These are phyloP conservation scores for Penicillium sp. DNA, from an alignment of 2,329 filamentous ascomycete species.

Conservation along the genomic window DNA sequence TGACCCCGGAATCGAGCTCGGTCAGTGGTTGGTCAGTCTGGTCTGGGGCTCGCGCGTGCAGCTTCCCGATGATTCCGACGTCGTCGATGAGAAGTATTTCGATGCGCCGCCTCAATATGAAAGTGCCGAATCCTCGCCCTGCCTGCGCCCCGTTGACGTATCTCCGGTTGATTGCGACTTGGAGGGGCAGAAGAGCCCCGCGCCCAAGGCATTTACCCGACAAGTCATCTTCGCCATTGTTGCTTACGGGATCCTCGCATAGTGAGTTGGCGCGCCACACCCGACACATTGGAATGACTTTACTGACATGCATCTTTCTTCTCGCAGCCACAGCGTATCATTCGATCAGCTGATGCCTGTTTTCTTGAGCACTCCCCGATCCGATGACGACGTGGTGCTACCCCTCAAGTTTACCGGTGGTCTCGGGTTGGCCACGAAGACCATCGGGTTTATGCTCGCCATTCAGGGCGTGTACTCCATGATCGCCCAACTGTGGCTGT, in stretches of 20 bases:
- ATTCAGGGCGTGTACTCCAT: constrained; percentile 89
- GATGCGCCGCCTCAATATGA: constrained; percentile 71
- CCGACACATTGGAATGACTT: constrained; percentile 45
- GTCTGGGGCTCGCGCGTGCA: constrained; percentile 31
- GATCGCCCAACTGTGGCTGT: constrained; percentile 79
- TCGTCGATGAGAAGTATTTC: constrained; percentile 44
- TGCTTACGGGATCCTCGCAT: constrained; percentile 88
- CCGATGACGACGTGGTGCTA: constrained; percentile 56
- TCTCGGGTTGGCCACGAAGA: constrained; percentile 78
- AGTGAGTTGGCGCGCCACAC: constrained; percentile 63
- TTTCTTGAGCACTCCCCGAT: constrained; percentile 73
- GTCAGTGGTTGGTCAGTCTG: constrained; percentile 63
- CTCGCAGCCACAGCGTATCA: constrained; percentile 84
- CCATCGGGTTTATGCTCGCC: constrained; percentile 84
- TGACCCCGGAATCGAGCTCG: constrained; percentile 75
- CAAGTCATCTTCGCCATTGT: constrained; percentile 86
- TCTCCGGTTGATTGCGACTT: constrained; percentile 42
- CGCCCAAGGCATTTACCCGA: constrained; percentile 71
- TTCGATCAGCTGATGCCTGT: constrained; percentile 93
- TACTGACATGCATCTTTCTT: constrained; percentile 29
- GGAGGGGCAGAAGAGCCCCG: constrained; percentile 44
- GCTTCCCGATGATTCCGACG: constrained; percentile 51
- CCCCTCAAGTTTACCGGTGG: constrained; percentile 90
- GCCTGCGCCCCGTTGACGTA: constrained; percentile 40
- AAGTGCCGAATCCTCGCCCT: constrained; percentile 57